These are phyloP conservation scores for Thielaviopsis punctulata DNA, from an alignment of 2,329 filamentous ascomycete genomes.

Conservation along the genomic window DNA sequence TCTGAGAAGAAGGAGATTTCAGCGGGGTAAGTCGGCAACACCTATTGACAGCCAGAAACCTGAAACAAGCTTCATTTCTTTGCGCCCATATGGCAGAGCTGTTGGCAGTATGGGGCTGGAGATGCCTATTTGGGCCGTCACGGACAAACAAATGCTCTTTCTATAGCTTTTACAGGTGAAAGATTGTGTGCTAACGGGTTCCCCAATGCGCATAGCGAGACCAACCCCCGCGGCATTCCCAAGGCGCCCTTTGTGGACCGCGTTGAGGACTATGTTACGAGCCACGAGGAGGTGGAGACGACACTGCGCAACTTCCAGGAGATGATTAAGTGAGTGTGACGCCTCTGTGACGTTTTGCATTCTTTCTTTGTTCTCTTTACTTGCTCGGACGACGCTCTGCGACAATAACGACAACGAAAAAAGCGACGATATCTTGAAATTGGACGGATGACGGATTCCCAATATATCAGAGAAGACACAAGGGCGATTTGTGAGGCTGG, in stretches of 20 bases:
- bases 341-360: not conserved
- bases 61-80: not conserved
- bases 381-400: not conserved
- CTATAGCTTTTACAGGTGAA: too few relatives aligned
- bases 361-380: too few relatives aligned
- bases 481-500: too few relatives aligned
- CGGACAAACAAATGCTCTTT: too few relatives aligned
- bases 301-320: conserved; percentile 76
- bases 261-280: conserved; percentile 72
- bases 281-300: conserved; percentile 60
- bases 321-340: conserved; percentile 63
- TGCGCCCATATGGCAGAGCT: not conserved
- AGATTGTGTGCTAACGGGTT: not conserved
- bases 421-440: not conserved
- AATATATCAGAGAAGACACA: too few relatives aligned
- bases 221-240: conserved; percentile 71
- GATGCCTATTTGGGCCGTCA: not conserved
- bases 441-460: too few relatives aligned
- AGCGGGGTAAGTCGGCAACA: conserved; percentile 8
- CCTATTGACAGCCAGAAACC: not conserved
- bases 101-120: not conserved
- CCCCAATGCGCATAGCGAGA: conserved; percentile 24
- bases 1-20: conserved; percentile 8
- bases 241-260: conserved; percentile 73
- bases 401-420: not conserved